These are phyloP conservation scores for Cyberlindnera euphorbiiphila DNA, from an alignment of 805 yeast genomes.

Conservation along the genomic window DNA sequence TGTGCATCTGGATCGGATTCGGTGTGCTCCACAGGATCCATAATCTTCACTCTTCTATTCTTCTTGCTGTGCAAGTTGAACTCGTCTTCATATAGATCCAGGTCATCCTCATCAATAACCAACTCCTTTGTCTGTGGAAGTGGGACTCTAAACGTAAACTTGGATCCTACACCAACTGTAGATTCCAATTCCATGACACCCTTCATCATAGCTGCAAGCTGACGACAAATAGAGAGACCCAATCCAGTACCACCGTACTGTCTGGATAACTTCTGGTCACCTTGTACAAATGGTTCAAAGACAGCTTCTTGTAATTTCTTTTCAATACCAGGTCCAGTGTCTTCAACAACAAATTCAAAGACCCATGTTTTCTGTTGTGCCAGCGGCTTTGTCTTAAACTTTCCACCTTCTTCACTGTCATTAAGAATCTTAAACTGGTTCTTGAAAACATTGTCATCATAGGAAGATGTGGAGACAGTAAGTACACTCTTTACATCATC, in stretches of 20 bases:
- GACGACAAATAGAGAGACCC: slow-evolving; percentile 86
- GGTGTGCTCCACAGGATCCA: slow-evolving; percentile 22
- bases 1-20: background rate
- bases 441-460: slow-evolving; percentile 40
- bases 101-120: slow-evolving; percentile 29
- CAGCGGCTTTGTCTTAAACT: slow-evolving; percentile 23
- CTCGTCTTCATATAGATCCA: slow-evolving; percentile 57
- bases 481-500: slow-evolving; percentile 18
- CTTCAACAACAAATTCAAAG: slow-evolving; percentile 67
- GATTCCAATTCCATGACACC: slow-evolving; percentile 79
- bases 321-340: slow-evolving; percentile 94
- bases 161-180: slow-evolving; percentile 76
- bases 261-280: slow-evolving; percentile 88
- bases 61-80: slow-evolving; percentile 53
- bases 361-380: slow-evolving; percentile 34
- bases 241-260: slow-evolving; percentile 96
- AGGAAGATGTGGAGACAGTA: slow-evolving; percentile 33
- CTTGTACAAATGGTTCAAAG: slow-evolving; percentile 96
- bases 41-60: slow-evolving; percentile 42
- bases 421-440: slow-evolving; percentile 36
- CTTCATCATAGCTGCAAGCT: slow-evolving; percentile 85
- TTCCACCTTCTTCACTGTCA: slow-evolving; percentile 18
- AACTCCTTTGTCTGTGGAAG: slow-evolving; percentile 48
- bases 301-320: slow-evolving; percentile 75
- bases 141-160: slow-evolving; percentile 77